phyloP scores from a whole-genome alignment of 2,329 filamentous ascomycete genomes.

The Phialocephala sp. region DNA sequence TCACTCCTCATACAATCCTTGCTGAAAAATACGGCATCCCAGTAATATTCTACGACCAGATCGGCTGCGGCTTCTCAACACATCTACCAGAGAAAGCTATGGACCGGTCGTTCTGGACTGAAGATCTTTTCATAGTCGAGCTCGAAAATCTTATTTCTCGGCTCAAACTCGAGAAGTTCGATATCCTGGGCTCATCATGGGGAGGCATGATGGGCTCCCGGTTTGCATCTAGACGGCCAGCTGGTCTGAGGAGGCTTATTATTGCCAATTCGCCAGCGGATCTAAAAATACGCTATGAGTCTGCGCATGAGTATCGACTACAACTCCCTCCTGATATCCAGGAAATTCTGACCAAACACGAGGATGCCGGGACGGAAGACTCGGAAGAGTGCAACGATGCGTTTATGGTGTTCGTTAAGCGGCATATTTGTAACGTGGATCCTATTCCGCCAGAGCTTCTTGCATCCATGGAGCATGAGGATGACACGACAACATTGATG shows the following conservation, averaged over 20 bases:
- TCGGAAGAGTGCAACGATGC: constrained; percentile 19
- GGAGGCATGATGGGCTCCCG: constrained; percentile 55
- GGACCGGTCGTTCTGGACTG: constrained; percentile 53
- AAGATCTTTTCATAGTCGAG: constrained; percentile 54
- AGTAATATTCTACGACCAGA: constrained; percentile 60
- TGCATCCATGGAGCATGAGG: constrained; percentile 30
- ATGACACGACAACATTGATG: constrained; percentile 38
- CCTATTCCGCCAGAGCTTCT: constrained; percentile 26
- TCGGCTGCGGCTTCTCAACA: constrained; percentile 56
- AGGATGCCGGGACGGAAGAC: constrained; percentile 7
- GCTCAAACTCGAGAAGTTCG: constrained; percentile 48
- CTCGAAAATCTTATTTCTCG: constrained; percentile 53
- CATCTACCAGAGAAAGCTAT: constrained; percentile 52
- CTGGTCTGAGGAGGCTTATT: constrained; percentile 47
- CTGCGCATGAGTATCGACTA: constrained; percentile 30
- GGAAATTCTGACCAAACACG: constrained; percentile 30
- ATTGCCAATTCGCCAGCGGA: constrained; percentile 40
- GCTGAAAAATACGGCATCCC: constrained; percentile 43
- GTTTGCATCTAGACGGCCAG: constrained; percentile 47
- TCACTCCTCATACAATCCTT: constrained; percentile 30
- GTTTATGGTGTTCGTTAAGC: constrained; percentile 13
- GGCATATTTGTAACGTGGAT: constrained; percentile 14
- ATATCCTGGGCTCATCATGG: constrained; percentile 57
- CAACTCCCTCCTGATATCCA: constrained; percentile 34
- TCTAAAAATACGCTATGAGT: constrained; percentile 37